Percentiles rank a stretch among this genome's conserved stretches.
Conservation (phyloP, 495 filamentous ascomycete species). For the Penicillium chermesinum region DNA sequence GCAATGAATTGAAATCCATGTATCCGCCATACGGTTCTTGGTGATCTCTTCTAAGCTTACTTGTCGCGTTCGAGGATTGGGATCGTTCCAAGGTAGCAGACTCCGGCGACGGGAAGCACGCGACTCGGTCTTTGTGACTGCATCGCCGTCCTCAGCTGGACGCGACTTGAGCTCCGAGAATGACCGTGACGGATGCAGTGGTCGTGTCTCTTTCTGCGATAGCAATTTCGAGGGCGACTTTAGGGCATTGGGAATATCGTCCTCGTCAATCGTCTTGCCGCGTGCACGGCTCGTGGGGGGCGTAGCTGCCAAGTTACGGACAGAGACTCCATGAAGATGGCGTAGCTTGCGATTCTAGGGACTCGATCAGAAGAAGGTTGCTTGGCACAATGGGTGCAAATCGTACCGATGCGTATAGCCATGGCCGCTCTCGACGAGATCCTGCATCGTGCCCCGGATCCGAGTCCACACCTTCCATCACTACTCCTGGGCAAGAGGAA, state of each 20-base stretch:
- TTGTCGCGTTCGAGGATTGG: conserved; percentile 64
- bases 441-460: conserved; percentile 17
- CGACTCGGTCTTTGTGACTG: conserved; percentile 20
- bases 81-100: conserved; percentile 61
- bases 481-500: not conserved
- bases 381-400: not conserved
- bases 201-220: conserved; percentile 49
- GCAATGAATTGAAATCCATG: conserved; percentile 83
- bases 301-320: conserved; percentile 75
- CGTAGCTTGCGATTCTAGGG: conserved; percentile 78
- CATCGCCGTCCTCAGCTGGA: conserved; percentile 21
- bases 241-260: conserved; percentile 62
- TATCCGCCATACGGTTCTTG: conserved; percentile 70
- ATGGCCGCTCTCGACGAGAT: conserved; percentile 19
- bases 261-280: conserved; percentile 79
- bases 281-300: conserved; percentile 45
- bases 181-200: conserved; percentile 66
- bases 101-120: conserved; percentile 56
- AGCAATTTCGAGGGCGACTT: conserved; percentile 66
- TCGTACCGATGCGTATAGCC: conserved; percentile 22
- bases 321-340: conserved; percentile 78
- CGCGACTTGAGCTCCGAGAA: conserved; percentile 58
- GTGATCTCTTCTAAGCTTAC: conserved; percentile 70
- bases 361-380: not conserved
- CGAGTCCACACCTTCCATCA: conserved; percentile 15